Evolutionary conservation across 352 stramenopile species (phyloP).

Genomic region (Pythium chondricola): DNA sequence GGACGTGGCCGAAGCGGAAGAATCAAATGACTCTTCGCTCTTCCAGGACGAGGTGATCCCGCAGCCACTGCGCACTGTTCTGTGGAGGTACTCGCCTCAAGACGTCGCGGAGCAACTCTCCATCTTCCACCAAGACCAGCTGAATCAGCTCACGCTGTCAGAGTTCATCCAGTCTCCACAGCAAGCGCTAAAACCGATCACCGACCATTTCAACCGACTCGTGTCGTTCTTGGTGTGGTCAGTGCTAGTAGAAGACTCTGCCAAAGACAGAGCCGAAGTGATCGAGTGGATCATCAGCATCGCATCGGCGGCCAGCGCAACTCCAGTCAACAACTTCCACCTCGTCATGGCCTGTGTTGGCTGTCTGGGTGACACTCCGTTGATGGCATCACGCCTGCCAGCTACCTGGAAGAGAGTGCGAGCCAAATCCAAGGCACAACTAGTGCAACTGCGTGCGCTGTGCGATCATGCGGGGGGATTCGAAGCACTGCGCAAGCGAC

Average conservation of each 20-base stretch:
- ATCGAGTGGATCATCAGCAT: slow-evolving; percentile 73
- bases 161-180: slow-evolving; percentile 47
- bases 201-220: slow-evolving; percentile 58
- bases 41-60: slow-evolving; percentile 36
- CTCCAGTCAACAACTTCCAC: slow-evolving; percentile 64
- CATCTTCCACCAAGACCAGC: slow-evolving; percentile 51
- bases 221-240: slow-evolving; percentile 73
- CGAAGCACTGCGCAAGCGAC: slow-evolving; percentile 56
- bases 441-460: slow-evolving; percentile 50
- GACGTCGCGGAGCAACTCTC: slow-evolving; percentile 64
- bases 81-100: slow-evolving; percentile 45
- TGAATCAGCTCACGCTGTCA: slow-evolving; percentile 40
- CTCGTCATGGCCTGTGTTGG: slow-evolving; percentile 77
- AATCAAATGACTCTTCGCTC: slow-evolving; percentile 38
- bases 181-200: slow-evolving; percentile 40
- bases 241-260: slow-evolving; percentile 55
- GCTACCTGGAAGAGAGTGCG: slow-evolving; percentile 69
- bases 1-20: background rate
- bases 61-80: slow-evolving; percentile 33
- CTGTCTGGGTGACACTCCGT: slow-evolving; percentile 56
- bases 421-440: slow-evolving; percentile 54
- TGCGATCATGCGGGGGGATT: slow-evolving; percentile 72
- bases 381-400: slow-evolving; percentile 64
- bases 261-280: slow-evolving; percentile 58
- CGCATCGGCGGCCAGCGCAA: slow-evolving; percentile 31